These are phyloP conservation scores for Aspergillus sojae DNA, from an alignment of 2,329 filamentous ascomycete genomes.

Conservation along the genomic window DNA sequence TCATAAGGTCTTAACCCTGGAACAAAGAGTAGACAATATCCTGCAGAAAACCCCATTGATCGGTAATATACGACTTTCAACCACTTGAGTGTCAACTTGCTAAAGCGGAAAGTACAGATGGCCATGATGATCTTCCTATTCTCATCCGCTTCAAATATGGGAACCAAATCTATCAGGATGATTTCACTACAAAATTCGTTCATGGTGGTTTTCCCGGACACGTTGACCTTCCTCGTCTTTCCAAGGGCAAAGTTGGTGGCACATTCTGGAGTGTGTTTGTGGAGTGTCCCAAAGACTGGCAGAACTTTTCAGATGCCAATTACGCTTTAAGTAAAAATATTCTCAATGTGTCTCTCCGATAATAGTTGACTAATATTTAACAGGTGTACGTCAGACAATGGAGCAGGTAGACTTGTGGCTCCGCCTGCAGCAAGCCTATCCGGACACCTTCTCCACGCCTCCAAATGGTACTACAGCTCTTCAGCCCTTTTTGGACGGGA, in stretches of 20 bases:
- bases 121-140: slow-evolving; percentile 86
- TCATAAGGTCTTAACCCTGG: slow-evolving; percentile 25
- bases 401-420: slow-evolving; percentile 42
- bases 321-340: slow-evolving; percentile 64
- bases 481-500: slow-evolving; percentile 60
- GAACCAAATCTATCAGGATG: slow-evolving; percentile 75
- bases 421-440: slow-evolving; percentile 37
- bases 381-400: slow-evolving; percentile 36
- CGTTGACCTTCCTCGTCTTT: slow-evolving; percentile 77
- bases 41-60: slow-evolving; percentile 52
- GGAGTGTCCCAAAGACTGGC: slow-evolving; percentile 71
- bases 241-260: slow-evolving; percentile 68
- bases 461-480: slow-evolving; percentile 64
- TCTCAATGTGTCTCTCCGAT: neutral
- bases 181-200: slow-evolving; percentile 75
- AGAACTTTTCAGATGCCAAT: slow-evolving; percentile 72
- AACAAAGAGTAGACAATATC: slow-evolving; percentile 48
- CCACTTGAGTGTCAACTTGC: neutral
- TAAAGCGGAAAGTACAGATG: slow-evolving; percentile 59
- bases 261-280: slow-evolving; percentile 93
- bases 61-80: slow-evolving; percentile 33
- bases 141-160: slow-evolving; percentile 66
- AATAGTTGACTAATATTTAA: neutral
- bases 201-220: slow-evolving; percentile 69
- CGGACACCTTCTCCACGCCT: slow-evolving; percentile 56